Evolutionary conservation across 495 filamentous ascomycete genomes (phyloP), one percentile per base, ranked within the genome.

Genomic region (Apiosordaria backusii): DNA sequence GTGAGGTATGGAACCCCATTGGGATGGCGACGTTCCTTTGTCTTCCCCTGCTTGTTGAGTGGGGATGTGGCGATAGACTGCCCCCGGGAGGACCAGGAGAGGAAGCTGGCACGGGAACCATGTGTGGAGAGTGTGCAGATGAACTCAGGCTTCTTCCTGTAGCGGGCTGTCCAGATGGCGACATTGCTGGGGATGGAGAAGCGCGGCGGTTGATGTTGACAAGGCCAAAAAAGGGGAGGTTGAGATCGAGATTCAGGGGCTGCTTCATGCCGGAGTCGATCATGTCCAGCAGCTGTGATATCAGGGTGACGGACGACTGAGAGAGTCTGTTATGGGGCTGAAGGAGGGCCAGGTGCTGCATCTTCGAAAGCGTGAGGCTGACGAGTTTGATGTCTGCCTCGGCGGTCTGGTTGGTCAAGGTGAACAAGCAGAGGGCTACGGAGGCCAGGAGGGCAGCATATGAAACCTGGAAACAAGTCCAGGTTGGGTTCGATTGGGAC

Each of bases 371-470:
- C 6, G 80, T 74, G 5, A 74, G 59, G 62, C 71, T 50, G 19
- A 77, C 66, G 1, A 79, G 57, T 13, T 61, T 58, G 70, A 67
- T 83, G 80, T 1, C 72, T 72, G 16, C 71, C 72, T 18, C 64
- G 66, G 50, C 67, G 68, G 26, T 77, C 75, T 5, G 52, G n/a
- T 22, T 55, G 13, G 19, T 23, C 52, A 19, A 18, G 52, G 22
- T 55, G 22, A 23, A 19, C 21, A 19, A 18, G 9, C 52, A 55
- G 52, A 55, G 22, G 15, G 81, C 81, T 73, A 82, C 78, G 60
- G 76, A 72, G 0, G 79, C 79, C 0, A 80, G 80, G 5, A 84
- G 69, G 9, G 78, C 79, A 6, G 76, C 74, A 69, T 82, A 83
- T 71, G 82, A 80, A 10, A 80, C 70, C 50, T 80, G 77, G 7